Base-by-base conservation (phyloP, 352 stramenopile species). In the Phytophthora sansomeana region DNA sequence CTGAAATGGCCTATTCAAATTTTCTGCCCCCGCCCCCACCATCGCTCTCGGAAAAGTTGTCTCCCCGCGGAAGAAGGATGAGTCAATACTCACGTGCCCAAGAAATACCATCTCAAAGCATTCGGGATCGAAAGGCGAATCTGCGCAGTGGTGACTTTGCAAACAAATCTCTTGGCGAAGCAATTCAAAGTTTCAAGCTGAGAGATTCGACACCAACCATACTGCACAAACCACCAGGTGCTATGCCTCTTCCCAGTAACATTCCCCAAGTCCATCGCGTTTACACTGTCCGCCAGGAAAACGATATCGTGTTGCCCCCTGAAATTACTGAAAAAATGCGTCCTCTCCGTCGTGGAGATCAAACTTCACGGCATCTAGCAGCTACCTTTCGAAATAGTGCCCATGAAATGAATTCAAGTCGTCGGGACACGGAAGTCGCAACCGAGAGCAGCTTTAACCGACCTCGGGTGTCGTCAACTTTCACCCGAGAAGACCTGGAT, bases 131-230 rank as follows among this genome's bases (percentile, higher is more conserved):
- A 6, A 78, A 69, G 30, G 38, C 30, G 28, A 60, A 59, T 32
- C 46, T 81, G 44, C 80, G 85, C 1, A 80, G 68, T 46, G 85
- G 78, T 19, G 75, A 93, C n/a, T 92, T 93, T 51, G 72, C 59
- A 3, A 90, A 90, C 50, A 85, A 80, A 63, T 86, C 78, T 13
- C 70, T 91, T 13, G 67, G 78, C 6, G 80, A 93, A 66, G 81
- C 85, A 2, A 78, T 91, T 30, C 51, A 80, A 14, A 63, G 47
- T 14, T 91, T 90, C 39, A 74, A 70, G 7, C 60, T 93, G 3
- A 75, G 81, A 24, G 64, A 87, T 17, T 63, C 63, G 19, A 28
- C 14, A 3, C 6, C 30, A 41, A 17, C 5, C 19, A 17, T 32
- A 38, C 51, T 30, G 32, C 9, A 35, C 2, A 61, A 59, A 35